Base-by-base conservation (phyloP, 2,329 filamentous ascomycete species). In the Trichoderma oligosporum region DNA sequence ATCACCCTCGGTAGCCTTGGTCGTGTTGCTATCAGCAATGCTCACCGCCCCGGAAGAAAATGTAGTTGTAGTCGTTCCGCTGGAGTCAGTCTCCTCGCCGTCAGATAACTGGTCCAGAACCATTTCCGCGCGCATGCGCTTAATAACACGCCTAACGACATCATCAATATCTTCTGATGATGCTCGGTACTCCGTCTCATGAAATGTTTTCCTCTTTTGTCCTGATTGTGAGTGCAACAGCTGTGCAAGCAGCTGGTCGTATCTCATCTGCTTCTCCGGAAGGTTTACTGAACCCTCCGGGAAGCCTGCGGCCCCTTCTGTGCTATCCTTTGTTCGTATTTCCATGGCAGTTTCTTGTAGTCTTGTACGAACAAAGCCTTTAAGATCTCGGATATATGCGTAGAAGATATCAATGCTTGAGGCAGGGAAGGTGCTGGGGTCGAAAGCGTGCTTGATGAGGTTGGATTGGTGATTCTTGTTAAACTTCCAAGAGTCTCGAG, bases 391-490 rank as follows among this genome's bases (percentile, higher is more conserved):
- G 62, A 97, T 83, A 74, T 97, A 97, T 51, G 83, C 79, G 68
- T 87, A 83, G 39, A 97, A 83, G 20, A 84, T 78, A 45, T 82
- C 74, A 58, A 89, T 85, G 72, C 93, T 83, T 59, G 81, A 75
- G 14, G 85, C 74, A 0, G 91, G 89, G 41, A 97, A 82, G 61
- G 82, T 81, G 64, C 85, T 82, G 62, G 84, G 74, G 63, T 89
- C 85, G 69, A 95, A 89, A 44, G 88, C 75, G 75, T 95, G 85
- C 71, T 94, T 93, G 68, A 97, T 82, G 11, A 97, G 78, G 64
- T 89, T 84, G 54, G 86, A 89, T 72, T 97, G 92, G 68, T 91
- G 85, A 65, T 91, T 92, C 76, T 97, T 97, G 77, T 95, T 96
- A 78, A 97, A 97, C 72, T 96, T 97, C 93, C 93, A 97, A 64